These are phyloP conservation scores for Phialophora verrucosa DNA, from an alignment of 2,329 filamentous ascomycete genomes.

Conservation along the genomic window DNA sequence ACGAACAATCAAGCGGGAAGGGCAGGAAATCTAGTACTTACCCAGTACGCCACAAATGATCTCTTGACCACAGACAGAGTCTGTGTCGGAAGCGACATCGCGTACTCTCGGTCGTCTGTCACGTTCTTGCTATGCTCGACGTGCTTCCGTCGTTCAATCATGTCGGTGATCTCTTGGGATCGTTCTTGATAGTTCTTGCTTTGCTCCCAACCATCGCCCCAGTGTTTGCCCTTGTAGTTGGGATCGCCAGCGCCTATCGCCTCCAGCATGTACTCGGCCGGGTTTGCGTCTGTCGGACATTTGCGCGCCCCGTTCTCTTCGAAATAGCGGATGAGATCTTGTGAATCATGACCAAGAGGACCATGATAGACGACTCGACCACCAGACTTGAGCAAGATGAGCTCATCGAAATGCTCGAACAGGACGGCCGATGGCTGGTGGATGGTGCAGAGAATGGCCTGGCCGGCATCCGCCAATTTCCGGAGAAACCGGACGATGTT, in stretches of 20 bases:
- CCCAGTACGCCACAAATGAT: slow-evolving; percentile 67
- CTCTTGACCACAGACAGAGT: slow-evolving; percentile 61
- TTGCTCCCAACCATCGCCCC: slow-evolving; percentile 65
- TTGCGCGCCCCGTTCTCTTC: slow-evolving; percentile 64
- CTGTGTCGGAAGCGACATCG: slow-evolving; percentile 64
- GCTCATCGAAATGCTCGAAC: slow-evolving; percentile 85
- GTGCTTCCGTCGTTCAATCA: slow-evolving; percentile 56
- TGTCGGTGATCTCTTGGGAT: slow-evolving; percentile 58
- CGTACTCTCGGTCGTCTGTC: slow-evolving; percentile 65
- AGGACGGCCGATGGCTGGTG: slow-evolving; percentile 86
- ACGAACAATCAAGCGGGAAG: neutral
- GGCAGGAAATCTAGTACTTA: slow-evolving; percentile 4
- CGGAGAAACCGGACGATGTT: slow-evolving; percentile 67
- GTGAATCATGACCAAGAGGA: slow-evolving; percentile 78
- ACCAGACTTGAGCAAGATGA: slow-evolving; percentile 77
- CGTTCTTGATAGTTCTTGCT: slow-evolving; percentile 58
- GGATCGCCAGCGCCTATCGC: slow-evolving; percentile 68
- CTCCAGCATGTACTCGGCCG: slow-evolving; percentile 56
- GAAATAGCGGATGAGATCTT: slow-evolving; percentile 68
- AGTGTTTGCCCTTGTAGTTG: slow-evolving; percentile 65
- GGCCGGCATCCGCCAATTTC: slow-evolving; percentile 72
- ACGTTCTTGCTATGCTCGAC: slow-evolving; percentile 48
- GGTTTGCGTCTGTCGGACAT: slow-evolving; percentile 59
- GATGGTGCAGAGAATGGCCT: slow-evolving; percentile 88
- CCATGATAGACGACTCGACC: slow-evolving; percentile 86